Evolutionary conservation across 2,329 filamentous ascomycete species (phyloP), one percentile per base, ranked within the genome.

Genomic region (Exophiala viscosa): DNA sequence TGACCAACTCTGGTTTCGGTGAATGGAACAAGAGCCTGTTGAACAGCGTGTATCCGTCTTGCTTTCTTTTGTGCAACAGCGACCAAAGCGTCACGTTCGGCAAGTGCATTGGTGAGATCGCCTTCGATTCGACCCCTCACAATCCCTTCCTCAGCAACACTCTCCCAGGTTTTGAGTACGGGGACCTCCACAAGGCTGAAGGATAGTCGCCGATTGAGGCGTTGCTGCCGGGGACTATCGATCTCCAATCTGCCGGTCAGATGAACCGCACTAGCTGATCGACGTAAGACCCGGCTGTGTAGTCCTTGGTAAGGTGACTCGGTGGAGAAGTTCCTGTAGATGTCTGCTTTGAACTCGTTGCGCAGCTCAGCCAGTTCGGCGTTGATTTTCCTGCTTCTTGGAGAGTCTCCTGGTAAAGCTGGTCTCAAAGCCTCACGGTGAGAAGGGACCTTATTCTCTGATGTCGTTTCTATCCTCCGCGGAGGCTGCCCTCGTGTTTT

Each of bases 141-240:
- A 34, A 54, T 46, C 4, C 45, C 52, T 41, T 59, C 58, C 17
- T 53, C 54, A 11, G 45, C 15, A 1, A 60, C 35, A 13, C 31
- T 44, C 32, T 70, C 62, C 63, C 70, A 41, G 13, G 54, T 71
- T 31, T 60, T 64, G 39, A 73, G 63, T 9, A 75, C 64, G 1
- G 72, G 68, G 52, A 75, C 72, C 59, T 76, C 72, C 17, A 76
- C 70, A n/a, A 67, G 67, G 57, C 73, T 76, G 55, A 76, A 77
- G 1, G 74, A 76, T 45, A 76, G 57, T 55, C 71, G 73, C 6
- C 73, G 68, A 10, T 70, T 66, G 58, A 69, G 49, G 7, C 57
- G 51, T 47, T 56, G 49, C 33, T 52, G 45, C 2, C 54, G 51
- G 28, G 54, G 58, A 41, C 47, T 57, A 23, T 60, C 54, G 4